Evolutionary conservation across 352 stramenopile species (phyloP), one percentile per base, ranked within the genome.

Genomic region (Aphanomyces stellatus): DNA sequence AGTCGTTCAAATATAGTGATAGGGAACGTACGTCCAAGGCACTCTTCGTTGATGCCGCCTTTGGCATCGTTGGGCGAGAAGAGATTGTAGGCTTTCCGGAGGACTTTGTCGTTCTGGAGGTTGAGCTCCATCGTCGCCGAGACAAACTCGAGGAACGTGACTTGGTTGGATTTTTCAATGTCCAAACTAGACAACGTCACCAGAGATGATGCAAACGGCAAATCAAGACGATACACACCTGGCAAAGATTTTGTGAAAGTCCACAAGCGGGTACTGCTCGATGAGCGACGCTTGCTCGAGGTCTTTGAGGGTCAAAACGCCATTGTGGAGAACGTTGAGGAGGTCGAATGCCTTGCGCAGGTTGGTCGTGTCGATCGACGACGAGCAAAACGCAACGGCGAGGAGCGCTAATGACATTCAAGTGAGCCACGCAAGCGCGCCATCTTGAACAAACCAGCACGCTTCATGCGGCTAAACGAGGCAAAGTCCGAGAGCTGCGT

Each of bases 71-170:
- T 76, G 4, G 81, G 79, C 53, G 89, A 80, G 8, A 92, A 81
- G 4, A 92, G 69, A 4, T 76, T 53, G 53, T 90, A 92, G 0
- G 84, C 79, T 2, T 72, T 74, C 15, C 76, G 69, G 34, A 90
- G 66, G 4, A 82, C 69, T n/a, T 74, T 72, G 25, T 90, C 76
- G 57, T 88, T 75, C 28, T 86, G 74, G 7, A 88, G 79, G 55
- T 87, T 79, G 0, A 78, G 73, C 8, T 72, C 85, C 10, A 92
- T 69, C 6, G 82, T 89, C 0, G 84, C 84, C 17, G 84, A 81
- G 17, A 92, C 79, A 66, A 92, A 92, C 67, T 92, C 84, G 5
- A 92, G 71, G 28, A 92, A 55, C 49, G 88, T 92, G 33, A 92
- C 76, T 7, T 83, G 80, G 33, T 86, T 85, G 7, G 87, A 82